phyloP scores from a whole-genome alignment of 495 filamentous ascomycete genomes.

The Hapsidospora chrysogenum region DNA sequence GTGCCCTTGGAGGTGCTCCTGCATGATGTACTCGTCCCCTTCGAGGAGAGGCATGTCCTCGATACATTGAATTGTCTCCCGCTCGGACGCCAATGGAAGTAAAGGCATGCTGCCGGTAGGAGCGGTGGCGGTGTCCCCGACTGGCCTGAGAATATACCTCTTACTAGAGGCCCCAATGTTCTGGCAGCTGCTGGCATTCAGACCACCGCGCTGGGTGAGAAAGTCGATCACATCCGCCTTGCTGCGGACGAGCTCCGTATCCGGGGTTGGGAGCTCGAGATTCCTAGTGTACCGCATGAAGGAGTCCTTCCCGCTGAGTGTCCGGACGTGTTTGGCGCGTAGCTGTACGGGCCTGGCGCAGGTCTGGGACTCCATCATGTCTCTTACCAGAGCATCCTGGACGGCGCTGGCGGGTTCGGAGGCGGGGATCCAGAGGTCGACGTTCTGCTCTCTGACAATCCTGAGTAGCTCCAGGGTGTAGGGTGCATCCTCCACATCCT shows the following conservation, averaged over 20 bases:
- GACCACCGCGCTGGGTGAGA: conserved; percentile 13
- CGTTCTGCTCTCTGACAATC: conserved; percentile 40
- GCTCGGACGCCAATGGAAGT: conserved; percentile 35
- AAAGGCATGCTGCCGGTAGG: conserved; percentile 27
- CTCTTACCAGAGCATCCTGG: conserved; percentile 48
- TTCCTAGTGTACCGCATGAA: conserved; percentile 38
- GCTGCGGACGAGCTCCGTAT: conserved; percentile 39
- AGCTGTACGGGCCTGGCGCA: conserved; percentile 43
- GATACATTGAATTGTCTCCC: conserved; percentile 36
- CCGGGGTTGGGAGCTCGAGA: conserved; percentile 38
- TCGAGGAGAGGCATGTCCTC: conserved; percentile 36
- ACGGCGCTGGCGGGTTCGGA: conserved; percentile 40
- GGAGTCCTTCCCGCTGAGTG: conserved; percentile 37
- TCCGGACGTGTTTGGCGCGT: conserved; percentile 16
- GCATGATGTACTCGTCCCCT: conserved; percentile 45
- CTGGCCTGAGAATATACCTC: conserved; percentile 43
- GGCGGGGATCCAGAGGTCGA: conserved; percentile 61
- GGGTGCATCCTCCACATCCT: background rate
- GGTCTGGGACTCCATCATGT: conserved; percentile 39
- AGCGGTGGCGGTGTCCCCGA: conserved; percentile 29
- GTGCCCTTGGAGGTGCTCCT: conserved; percentile 39
- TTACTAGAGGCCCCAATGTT: conserved; percentile 9
- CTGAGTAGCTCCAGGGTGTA: conserved; percentile 30
- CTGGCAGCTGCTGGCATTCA: background rate
- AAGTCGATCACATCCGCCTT: conserved; percentile 34